Evolutionary conservation across 371 early-diverging fungal genomes (phyloP).

Genomic region (Actinomortierella wolfii): DNA sequence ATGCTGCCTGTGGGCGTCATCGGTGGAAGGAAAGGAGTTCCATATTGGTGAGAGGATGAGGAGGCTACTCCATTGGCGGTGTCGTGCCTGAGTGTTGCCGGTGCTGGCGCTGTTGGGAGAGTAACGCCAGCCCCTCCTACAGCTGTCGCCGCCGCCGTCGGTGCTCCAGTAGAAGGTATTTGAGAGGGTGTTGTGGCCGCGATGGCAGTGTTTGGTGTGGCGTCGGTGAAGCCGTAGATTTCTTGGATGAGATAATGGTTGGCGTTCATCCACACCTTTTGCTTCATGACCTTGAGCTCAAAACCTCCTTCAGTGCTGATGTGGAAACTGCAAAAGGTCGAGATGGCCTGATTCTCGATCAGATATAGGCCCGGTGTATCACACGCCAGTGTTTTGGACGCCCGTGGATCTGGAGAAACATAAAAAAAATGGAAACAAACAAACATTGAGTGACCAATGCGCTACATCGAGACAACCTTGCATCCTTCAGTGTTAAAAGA

Average conservation of each 20-base stretch:
- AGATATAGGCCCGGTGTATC: constrained; percentile 34
- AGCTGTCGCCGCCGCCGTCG: too few relatives aligned
- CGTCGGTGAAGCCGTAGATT: constrained; percentile 45
- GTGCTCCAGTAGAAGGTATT: too few relatives aligned
- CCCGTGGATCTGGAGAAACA: constrained; percentile 17
- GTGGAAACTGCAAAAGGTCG: constrained; percentile 44
- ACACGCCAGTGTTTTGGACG: constrained; percentile 17
- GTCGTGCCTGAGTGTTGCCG: too few relatives aligned
- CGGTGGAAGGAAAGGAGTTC: too few relatives aligned
- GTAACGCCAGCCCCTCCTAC: too few relatives aligned
- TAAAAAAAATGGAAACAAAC: neutral
- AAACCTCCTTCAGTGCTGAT: constrained; percentile 43
- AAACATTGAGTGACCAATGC: too few relatives aligned
- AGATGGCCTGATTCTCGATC: constrained; percentile 38
- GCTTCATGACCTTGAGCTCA: constrained; percentile 47
- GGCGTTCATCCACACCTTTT: constrained; percentile 45
- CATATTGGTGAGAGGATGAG: too few relatives aligned
- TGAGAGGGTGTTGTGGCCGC: too few relatives aligned
- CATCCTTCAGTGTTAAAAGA: neutral
- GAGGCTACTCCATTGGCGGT: too few relatives aligned
- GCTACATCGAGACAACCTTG: too few relatives aligned
- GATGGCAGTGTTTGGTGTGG: constrained; percentile 6
- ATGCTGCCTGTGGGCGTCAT: too few relatives aligned
- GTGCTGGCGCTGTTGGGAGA: too few relatives aligned
- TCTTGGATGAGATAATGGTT: constrained; percentile 43